Evolutionary conservation across 305 asterid species (phyloP), one percentile per base, ranked within the genome.

Genomic region (Fraxinus dipetala): DNA sequence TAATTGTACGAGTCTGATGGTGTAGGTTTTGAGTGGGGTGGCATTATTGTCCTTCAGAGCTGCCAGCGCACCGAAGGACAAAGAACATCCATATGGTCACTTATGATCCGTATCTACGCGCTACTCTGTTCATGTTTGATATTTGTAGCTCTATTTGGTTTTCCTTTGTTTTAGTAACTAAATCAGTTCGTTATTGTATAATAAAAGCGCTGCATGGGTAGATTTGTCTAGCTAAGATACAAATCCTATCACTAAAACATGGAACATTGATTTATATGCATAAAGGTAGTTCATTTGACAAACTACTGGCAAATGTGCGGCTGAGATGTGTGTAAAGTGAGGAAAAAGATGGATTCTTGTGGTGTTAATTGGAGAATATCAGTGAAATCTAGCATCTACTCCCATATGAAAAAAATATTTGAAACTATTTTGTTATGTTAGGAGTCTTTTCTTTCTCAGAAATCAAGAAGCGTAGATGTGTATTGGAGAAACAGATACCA

Each of bases 51-150:
- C 99, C 16, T 96, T 90, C 77, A 91, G 87, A 87, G 99, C 97
- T 87, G 94, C 98, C 16, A 91, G 84, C 89, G 92, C 89, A 59
- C 99, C 98, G 3, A 96, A 93, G 93, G 99, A 96, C 92, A 96
- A 96, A 90, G 99, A 96, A 86, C 99, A 96, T 88, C 98, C 98
- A 89, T 94, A 94, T 90, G 99, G 99, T 96, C 92, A 84, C 93
- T 87, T 90, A 92, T 96, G 89, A 90, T 93, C 94, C 86, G 97
- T 91, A 90, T 91, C 92, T 91, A 89, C 92, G 83, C 87, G 24
- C 86, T 89, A 78, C 90, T 86, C 86, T 36, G 84, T 92, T 88
- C 80, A 83, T 85, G 80, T 63, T 82, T 67, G 80, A 75, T 84
- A 88, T 84, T 87, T 81, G 54, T 73, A 14, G 78, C 78, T 76